Base-by-base conservation (phyloP, 1,139 yeast species). In the Protomyces lactucae-debilis region DNA sequence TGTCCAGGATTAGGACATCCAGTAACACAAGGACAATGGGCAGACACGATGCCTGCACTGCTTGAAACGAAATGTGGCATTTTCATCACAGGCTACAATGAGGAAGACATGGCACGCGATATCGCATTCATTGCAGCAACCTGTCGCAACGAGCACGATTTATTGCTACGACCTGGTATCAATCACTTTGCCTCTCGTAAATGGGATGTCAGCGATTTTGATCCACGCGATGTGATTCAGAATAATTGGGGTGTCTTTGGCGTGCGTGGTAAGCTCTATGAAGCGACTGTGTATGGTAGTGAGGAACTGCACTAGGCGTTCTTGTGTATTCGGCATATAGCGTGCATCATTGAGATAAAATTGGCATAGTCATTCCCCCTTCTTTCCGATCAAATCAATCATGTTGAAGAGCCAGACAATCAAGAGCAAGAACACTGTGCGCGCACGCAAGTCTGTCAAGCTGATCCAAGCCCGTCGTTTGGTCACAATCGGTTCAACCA, bases 1-100 rank as follows among this genome's bases (percentile, higher is more conserved):
- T 98, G 93, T 75, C 98, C 99, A 1, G 97, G 97, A 54, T 83
- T 91, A 75, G 87, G 90, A 35, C 88, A 95, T 21, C 88, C 90
- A 12, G 96, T 90, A 73, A 83, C 88, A 57, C 80, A 83, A 74
- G 85, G 83, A 61, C 84, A 85, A 72, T 91, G 97, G 96, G 83
- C 83, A 69, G 86, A 87, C 74, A 82, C 96, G 0, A 79, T 93
- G 71, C 90, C 90, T 66, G 97, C 95, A 0, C 79, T 93, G 69
- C 79, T 93, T 68, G 98, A 93, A 69, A 86, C 96, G 61, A 93
- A 93, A 76, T 93, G 99, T 78, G 89, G 96, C 1, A 80, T 93
- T 25, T 91, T 86, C 75, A 86, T 90, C 57, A 92, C 98, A 2
- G 97, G 97, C 4, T 92, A 87, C 79, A 95, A 90, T 74, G 83